Evolutionary conservation across 2,329 filamentous ascomycete genomes (phyloP).

Genomic region (Colletotrichum paranaense): DNA sequence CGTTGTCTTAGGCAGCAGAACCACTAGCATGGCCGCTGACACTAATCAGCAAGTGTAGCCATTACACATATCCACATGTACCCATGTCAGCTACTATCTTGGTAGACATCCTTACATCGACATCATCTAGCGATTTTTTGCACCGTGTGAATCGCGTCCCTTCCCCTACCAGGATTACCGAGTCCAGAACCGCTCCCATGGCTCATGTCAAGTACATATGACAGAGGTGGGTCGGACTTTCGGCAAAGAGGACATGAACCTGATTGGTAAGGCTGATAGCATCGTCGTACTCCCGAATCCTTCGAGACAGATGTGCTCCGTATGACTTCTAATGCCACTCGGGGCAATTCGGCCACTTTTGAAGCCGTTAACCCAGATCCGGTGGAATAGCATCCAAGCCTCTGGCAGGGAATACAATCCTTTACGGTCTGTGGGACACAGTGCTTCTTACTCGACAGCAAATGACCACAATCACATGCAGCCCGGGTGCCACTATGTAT

Average conservation of each 20-base stretch:
- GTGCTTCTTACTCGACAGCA: neutral
- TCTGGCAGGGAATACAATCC: neutral
- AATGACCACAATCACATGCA: neutral
- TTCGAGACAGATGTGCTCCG: neutral
- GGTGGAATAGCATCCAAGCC: no score
- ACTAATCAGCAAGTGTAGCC: neutral
- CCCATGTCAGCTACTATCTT: neutral
- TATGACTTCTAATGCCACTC: neutral
- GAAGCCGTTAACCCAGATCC: neutral
- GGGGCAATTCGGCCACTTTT: neutral
- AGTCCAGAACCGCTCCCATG: neutral
- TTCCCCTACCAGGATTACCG: neutral
- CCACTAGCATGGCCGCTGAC: neutral
- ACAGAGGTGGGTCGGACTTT: neutral
- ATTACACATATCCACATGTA: neutral
- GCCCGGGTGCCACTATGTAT: neutral
- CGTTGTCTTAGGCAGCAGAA: neutral
- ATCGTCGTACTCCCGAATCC: neutral
- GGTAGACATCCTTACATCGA: neutral
- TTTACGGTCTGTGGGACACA: neutral
- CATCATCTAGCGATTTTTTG: neutral
- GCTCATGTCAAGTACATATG: neutral
- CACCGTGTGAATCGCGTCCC: neutral
- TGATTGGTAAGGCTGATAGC: neutral
- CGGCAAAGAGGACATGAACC: neutral